Base-by-base conservation (phyloP, 1,284 basidiomycete genomes). In the Rhodofomes roseus region DNA sequence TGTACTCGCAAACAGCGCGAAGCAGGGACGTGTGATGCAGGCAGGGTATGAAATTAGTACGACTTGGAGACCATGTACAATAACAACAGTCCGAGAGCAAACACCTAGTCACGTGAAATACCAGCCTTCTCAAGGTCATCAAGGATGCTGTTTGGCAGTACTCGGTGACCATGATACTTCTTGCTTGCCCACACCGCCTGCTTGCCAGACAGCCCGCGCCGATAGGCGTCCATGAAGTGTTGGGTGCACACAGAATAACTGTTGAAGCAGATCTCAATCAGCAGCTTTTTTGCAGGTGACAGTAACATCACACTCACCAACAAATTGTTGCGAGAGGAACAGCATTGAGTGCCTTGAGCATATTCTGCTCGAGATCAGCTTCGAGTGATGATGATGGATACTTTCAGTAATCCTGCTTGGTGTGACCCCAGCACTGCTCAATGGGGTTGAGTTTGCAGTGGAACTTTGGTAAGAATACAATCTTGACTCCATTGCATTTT, bases 121-220 rank as follows among this genome's bases (percentile, higher is more conserved):
- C 55, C 43, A 34, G 48, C 56, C 20, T 40, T 52, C 29, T 57
- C 56, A 6, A 57, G 39, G 7, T 51, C 56, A 27, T 57, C 34
- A 25, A 57, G 44, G 25, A 57, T 57, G 48, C 23, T 41, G 23
- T 50, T 40, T 4, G 48, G 56, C 1, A 57, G 34, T 8, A 57
- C 39, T 9, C 39, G 36, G 40, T 57, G 56, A 11, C 56, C 60
- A 25, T 25, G 55, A 48, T 68, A 70, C 37, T 64, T 66, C 54
- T 66, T 66, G 12, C 23, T 50, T 8, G 68, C 67, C 66, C 64
- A 69, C 1, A 63, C 62, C 2, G 68, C 65, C 43, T 70, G 64
- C 23, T 53, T 56, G 0, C 66, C 66, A 23, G 37, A 57, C 16
- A 70, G 58, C 1, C 67, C 66, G 2, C 52, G 31, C 1, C 51